phyloP scores from a whole-genome alignment of 2,329 filamentous ascomycete genomes.

The Aureobasidium sp. region DNA sequence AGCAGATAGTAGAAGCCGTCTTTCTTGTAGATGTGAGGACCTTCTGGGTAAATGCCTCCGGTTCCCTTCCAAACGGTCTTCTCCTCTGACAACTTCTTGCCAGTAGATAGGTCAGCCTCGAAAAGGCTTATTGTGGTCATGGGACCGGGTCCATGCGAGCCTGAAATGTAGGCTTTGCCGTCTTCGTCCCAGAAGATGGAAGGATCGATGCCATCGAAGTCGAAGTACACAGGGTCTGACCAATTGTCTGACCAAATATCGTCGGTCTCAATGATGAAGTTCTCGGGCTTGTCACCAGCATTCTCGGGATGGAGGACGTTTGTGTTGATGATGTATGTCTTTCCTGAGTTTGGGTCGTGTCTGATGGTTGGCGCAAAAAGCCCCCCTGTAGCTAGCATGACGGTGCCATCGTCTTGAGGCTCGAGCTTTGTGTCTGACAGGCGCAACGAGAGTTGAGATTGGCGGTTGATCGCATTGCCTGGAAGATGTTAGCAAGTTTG shows the following conservation, averaged over 20 bases:
- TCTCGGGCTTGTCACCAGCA: not conserved
- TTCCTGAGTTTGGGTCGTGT: not conserved
- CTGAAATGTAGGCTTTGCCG: conserved; percentile 45
- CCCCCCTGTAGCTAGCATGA: not conserved
- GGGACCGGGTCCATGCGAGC: conserved; percentile 17
- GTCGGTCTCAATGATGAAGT: not conserved
- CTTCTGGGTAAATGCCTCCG: conserved; percentile 29
- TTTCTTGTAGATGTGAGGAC: conserved; percentile 34
- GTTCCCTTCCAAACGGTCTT: conserved; percentile 33
- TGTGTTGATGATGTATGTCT: conserved; percentile 8
- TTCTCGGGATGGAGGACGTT: not conserved
- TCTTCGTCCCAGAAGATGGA: conserved; percentile 51
- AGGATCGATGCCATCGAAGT: conserved; percentile 45
- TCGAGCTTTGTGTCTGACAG: conserved; percentile 24
- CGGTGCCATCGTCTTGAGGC: not conserved
- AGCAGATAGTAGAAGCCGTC: conserved; percentile 33
- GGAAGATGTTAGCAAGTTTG: conserved; percentile 19
- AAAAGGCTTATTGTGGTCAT: conserved; percentile 27
- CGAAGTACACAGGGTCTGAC: conserved; percentile 44
- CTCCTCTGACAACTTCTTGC: conserved; percentile 18
- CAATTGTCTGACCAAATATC: conserved; percentile 28
- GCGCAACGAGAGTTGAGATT: conserved; percentile 31
- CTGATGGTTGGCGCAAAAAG: conserved; percentile 3
- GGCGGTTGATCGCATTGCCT: conserved; percentile 31
- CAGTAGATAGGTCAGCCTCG: conserved; percentile 29